Conservation (phyloP, 2,329 filamentous ascomycete genomes). For the Teratosphaeria viscida region DNA sequence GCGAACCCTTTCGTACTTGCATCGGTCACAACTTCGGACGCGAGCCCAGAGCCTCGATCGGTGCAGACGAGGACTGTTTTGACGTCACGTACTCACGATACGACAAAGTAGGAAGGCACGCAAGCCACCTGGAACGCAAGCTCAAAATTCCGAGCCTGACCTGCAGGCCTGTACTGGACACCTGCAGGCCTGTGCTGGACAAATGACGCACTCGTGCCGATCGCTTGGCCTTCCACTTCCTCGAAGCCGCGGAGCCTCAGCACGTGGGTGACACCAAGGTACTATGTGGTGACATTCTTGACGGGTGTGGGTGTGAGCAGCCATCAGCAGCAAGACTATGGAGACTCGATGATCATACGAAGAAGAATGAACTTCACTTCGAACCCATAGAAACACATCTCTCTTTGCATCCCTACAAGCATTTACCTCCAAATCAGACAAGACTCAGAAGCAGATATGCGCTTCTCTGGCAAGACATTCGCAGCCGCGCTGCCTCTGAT, state of each 20-base stretch:
- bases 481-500: slow-evolving; percentile 3
- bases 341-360: not conserved
- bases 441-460: not conserved
- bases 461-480: not conserved
- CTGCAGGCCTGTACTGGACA: not conserved
- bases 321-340: no score
- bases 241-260: not conserved
- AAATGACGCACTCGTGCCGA: not conserved
- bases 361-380: not conserved
- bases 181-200: no score
- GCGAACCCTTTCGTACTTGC: not conserved
- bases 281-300: not conserved
- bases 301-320: not conserved
- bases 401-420: not conserved
- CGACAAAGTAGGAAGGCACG: not conserved
- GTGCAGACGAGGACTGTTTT: no score
- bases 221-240: not conserved
- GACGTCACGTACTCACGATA: not conserved
- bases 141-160: not conserved
- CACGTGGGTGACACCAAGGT: not conserved
- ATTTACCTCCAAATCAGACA: not conserved
- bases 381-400: no score
- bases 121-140: not conserved
- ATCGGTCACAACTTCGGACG: not conserved
- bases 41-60: no score